Conservation (phyloP, 2,329 filamentous ascomycete species). For the Cladophialophora carrionii region DNA sequence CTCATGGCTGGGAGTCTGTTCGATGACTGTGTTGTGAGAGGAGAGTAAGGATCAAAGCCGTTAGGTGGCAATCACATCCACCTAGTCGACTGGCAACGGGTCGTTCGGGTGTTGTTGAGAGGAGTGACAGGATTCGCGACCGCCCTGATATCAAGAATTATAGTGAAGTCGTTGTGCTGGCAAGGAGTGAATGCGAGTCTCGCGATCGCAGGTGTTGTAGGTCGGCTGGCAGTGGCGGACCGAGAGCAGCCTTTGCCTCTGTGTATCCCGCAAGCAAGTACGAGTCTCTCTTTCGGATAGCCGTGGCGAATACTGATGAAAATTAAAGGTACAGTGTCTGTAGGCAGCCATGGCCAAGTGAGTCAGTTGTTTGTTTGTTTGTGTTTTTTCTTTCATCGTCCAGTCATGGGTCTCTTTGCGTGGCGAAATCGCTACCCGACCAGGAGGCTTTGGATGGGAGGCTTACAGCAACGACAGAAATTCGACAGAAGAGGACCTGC, state of each 20-base stretch:
- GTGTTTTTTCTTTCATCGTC: constrained; percentile 7
- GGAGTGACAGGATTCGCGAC: constrained; percentile 6
- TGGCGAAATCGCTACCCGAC: constrained; percentile 17
- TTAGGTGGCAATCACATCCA: constrained; percentile 5
- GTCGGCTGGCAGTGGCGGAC: constrained; percentile 7
- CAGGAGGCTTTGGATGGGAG: background rate
- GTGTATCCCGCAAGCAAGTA: constrained; percentile 4
- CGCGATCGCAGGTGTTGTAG: constrained; percentile 1
- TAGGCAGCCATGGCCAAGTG: constrained; percentile 31
- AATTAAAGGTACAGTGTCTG: constrained; percentile 25
- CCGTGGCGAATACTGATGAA: constrained; percentile 15
- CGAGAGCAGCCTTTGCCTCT: constrained; percentile 14
- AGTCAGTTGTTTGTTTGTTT: constrained; percentile 27
- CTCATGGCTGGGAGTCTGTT: constrained; percentile 28
- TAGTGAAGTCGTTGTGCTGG: constrained; percentile 12
- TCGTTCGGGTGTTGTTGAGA: background rate
- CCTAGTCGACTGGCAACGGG: background rate
- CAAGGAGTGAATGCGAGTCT: constrained; percentile 22
- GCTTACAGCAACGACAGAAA: constrained; percentile 12
- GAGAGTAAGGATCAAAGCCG: constrained; percentile 19
- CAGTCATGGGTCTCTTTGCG: constrained; percentile 23
- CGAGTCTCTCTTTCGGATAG: background rate
- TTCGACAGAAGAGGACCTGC: background rate
- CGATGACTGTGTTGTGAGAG: constrained; percentile 29
- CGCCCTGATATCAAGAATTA: background rate